These are phyloP conservation scores for Picochlorum sp. DNA, from an alignment of 139 green algal genomes.

Conservation along the genomic window DNA sequence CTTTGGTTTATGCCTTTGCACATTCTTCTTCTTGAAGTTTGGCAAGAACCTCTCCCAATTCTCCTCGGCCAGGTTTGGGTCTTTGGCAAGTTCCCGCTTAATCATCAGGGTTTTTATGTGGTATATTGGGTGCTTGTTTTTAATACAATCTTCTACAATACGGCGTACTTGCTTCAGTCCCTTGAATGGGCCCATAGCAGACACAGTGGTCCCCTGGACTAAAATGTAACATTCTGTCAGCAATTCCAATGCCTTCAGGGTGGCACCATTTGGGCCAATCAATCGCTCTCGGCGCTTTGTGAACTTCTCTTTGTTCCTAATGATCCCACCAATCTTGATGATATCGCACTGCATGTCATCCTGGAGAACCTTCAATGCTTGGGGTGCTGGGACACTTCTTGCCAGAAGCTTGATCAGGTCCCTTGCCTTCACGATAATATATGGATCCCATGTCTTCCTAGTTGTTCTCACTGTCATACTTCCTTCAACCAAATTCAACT, in stretches of 20 bases:
- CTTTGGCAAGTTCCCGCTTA: constrained; percentile 95
- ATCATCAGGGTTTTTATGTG: constrained; percentile 99
- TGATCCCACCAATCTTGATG: constrained; percentile 94
- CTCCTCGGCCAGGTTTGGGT: constrained; percentile 68
- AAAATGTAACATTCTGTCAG: constrained; percentile 96
- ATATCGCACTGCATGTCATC: constrained; percentile 96
- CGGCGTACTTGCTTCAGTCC: constrained; percentile 85
- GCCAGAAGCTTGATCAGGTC: constrained; percentile 98
- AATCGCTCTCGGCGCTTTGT: constrained; percentile 94
- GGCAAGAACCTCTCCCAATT: constrained; percentile 98
- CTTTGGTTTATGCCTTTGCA: constrained; percentile 76
- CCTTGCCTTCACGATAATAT: constrained; percentile 94
- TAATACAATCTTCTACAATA: constrained; percentile 97
- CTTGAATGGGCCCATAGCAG: constrained; percentile 87
- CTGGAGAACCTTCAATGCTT: constrained; percentile 87
- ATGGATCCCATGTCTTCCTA: constrained; percentile 97
- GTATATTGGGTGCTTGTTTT: constrained; percentile 98
- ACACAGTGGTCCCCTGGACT: constrained; percentile 92
- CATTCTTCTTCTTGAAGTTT: constrained; percentile 99
- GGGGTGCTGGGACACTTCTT: constrained; percentile 79
- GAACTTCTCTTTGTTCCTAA: constrained; percentile 95
- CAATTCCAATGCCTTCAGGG: constrained; percentile 97
- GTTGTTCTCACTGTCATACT: constrained; percentile 96
- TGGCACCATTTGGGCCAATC: constrained; percentile 92
- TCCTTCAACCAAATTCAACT: constrained; percentile 96